Evolutionary conservation across 2,329 filamentous ascomycete species (phyloP).

Genomic region (Hirsutella rhossiliensis): DNA sequence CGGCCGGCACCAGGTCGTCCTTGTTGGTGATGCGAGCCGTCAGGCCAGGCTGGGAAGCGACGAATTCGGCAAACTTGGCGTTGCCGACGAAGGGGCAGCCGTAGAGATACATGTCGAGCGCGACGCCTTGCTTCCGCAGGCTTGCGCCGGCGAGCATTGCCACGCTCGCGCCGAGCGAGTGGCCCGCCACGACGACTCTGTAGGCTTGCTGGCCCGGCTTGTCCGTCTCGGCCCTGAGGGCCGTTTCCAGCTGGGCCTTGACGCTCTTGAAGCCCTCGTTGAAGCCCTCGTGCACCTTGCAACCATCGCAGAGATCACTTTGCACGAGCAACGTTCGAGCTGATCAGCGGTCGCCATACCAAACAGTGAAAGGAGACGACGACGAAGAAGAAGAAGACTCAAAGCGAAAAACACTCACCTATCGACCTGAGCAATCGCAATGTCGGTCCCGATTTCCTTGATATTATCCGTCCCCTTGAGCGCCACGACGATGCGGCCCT

Average conservation of each 20-base stretch:
- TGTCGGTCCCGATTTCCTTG: too few relatives aligned
- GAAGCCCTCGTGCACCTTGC: conserved; percentile 45
- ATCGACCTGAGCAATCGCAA: too few relatives aligned
- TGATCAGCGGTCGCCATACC: too few relatives aligned
- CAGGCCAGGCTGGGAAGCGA: conserved; percentile 36
- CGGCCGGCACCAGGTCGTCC: conserved; percentile 53
- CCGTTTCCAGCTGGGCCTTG: conserved; percentile 24
- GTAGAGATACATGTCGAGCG: conserved; percentile 49
- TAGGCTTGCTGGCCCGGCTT: conserved; percentile 17
- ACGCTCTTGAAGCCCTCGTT: conserved; percentile 44
- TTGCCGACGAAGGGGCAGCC: conserved; percentile 56
- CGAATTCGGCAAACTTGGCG: conserved; percentile 23
- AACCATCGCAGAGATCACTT: conserved; percentile 25
- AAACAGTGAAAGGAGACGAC: too few relatives aligned
- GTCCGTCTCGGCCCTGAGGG: conserved; percentile 33
- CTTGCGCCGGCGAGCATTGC: conserved; percentile 46
- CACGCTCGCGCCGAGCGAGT: conserved; percentile 56
- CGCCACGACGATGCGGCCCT: too few relatives aligned
- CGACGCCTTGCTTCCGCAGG: conserved; percentile 34
- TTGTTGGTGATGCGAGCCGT: conserved; percentile 55
- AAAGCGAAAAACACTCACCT: too few relatives aligned
- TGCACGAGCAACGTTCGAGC: neutral
- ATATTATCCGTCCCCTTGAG: too few relatives aligned
- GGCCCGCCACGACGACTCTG: conserved; percentile 46
- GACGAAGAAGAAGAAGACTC: too few relatives aligned